Percentiles rank a stretch among this genome's conserved stretches.
Evolutionary conservation across 176 grass and related monocot species (phyloP).

Genomic region (Triticum dicoccoides): DNA sequence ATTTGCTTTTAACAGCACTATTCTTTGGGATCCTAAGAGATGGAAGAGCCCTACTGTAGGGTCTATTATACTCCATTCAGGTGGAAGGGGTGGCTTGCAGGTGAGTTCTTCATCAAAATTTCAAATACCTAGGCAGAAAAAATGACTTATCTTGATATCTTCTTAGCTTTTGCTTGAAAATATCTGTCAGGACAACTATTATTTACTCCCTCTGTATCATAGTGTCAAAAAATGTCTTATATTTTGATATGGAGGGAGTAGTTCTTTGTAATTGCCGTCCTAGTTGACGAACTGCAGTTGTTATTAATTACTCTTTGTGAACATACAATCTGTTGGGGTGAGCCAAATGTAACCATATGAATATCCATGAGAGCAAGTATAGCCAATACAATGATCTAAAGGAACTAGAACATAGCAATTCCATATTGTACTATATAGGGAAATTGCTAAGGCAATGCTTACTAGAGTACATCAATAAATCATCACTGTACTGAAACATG

Average conservation of each 20-base stretch:
- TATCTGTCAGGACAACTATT: background rate
- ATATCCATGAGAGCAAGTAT: slow-evolving; percentile 1
- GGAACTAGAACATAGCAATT: background rate
- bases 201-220: background rate
- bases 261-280: background rate
- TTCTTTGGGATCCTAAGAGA: slow-evolving; percentile 87
- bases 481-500: slow-evolving; percentile 25
- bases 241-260: too few relatives aligned
- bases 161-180: background rate
- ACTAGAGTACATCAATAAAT: background rate
- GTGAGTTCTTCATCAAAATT: slow-evolving; percentile 29
- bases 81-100: slow-evolving; percentile 64
- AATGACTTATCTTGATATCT: slow-evolving; percentile 2
- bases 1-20: slow-evolving; percentile 94
- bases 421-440: slow-evolving; percentile 1
- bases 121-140: background rate
- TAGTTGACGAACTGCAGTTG: background rate
- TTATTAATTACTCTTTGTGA: background rate
- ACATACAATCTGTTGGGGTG: background rate
- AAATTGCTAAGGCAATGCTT: background rate
- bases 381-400: background rate
- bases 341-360: background rate
- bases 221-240: too few relatives aligned
- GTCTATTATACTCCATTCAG: slow-evolving; percentile 76
- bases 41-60: slow-evolving; percentile 58